Evolutionary conservation across 2,329 filamentous ascomycete genomes (phyloP).

Genomic region (Didymella exigua): DNA sequence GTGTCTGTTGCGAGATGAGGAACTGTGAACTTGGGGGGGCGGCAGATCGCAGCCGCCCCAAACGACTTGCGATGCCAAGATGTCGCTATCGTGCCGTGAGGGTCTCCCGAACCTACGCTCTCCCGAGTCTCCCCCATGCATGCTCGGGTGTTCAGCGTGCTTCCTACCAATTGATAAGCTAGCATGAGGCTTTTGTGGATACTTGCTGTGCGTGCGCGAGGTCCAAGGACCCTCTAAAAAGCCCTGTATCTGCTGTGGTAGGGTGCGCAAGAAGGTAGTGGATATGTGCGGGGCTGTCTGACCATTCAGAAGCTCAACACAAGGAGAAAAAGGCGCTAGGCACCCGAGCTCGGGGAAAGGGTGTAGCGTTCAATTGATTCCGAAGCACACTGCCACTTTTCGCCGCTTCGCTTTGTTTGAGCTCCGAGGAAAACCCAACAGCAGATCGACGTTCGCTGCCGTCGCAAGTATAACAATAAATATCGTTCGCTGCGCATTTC

Average conservation of each 20-base stretch:
- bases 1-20: slow-evolving; percentile 35
- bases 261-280: no score
- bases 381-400: slow-evolving; percentile 20
- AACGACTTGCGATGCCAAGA: slow-evolving; percentile 30
- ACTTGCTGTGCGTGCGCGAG: no score
- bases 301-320: no score
- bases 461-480: slow-evolving; percentile 15
- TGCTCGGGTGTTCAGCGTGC: no score
- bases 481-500: slow-evolving; percentile 11
- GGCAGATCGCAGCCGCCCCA: slow-evolving; percentile 35
- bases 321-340: no score
- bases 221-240: no score
- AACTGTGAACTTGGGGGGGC: slow-evolving; percentile 31
- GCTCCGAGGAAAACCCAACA: slow-evolving; percentile 8
- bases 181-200: no score
- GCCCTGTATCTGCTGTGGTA: no score
- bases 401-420: slow-evolving; percentile 22
- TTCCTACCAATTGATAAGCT: no score
- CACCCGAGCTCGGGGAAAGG: no score
- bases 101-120: slow-evolving; percentile 25
- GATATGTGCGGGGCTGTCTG: no score
- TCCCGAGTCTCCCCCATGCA: no score
- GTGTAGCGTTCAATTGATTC: slow-evolving; percentile 19
- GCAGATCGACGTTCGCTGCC: slow-evolving; percentile 3
- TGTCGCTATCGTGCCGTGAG: slow-evolving; percentile 25